Evolutionary conservation across 2,329 filamentous ascomycete species (phyloP), one percentile per base, ranked within the genome.

Genomic region (Cryphonectria carpinicola): DNA sequence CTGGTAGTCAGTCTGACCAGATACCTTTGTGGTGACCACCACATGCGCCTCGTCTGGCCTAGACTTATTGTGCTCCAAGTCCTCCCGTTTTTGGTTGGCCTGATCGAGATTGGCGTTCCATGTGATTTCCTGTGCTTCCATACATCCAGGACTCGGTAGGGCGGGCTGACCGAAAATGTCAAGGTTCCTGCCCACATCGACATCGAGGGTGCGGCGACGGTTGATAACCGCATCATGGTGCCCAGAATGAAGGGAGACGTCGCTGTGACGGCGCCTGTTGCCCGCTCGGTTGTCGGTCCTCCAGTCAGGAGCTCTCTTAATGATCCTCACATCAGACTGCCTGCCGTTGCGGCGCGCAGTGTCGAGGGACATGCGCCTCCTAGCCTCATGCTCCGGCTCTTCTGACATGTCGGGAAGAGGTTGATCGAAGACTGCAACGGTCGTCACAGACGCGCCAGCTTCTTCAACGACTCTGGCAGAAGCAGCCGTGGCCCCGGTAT

Each of bases 181-280:
- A 1, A 79, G 74, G 43, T 79, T 79, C 5, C 72, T 74, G 37
- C 78, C 77, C 19, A 78, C 76, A 58, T 81, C 80, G 22, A 81
- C 75, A 52, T 77, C 74, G 17, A 79, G 68, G 0, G 77, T 78
- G 17, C 74, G 68, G 17, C 73, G 75, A 6, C 76, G 76, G 32
- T 75, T 71, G 25, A 66, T 60, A 8, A 35, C 22, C 54, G 62
- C 58, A 1, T 65, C 37, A 4, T 67, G 69, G 13, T 69, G 70
- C 62, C 43, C 37, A 17, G 35, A 32, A 7, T 28, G n/a, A 8
- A 35, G 66, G 1, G 41, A 43, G 11, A 63, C 17, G 32, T 68
- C 65, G 63, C 78, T 79, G 69, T 79, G 78, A 0, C 79, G 77
- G 11, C 78, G 76, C 28, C 68, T 73, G 28, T 67, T 72, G 46